Evolutionary conservation across 1,284 basidiomycete genomes (phyloP).

Genomic region (Leccinum laetum): DNA sequence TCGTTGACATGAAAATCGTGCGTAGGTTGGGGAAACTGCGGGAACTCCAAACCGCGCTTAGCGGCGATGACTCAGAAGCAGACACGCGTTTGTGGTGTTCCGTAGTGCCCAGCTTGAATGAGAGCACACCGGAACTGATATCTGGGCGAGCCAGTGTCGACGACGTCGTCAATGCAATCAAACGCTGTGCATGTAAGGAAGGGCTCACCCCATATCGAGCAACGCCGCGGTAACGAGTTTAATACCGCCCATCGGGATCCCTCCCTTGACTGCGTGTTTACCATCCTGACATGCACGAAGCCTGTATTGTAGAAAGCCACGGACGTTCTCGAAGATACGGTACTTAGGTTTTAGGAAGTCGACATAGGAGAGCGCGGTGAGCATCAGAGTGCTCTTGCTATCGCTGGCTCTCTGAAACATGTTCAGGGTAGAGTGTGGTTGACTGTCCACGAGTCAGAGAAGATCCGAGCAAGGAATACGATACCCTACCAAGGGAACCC

Average conservation of each 20-base stretch:
- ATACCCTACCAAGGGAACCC: constrained; percentile 70
- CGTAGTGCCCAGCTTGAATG: constrained; percentile 72
- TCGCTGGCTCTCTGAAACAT: constrained; percentile 55
- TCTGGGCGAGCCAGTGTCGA: constrained; percentile 33
- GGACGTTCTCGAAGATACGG: constrained; percentile 72
- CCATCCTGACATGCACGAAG: constrained; percentile 52
- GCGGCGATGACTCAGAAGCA: constrained; percentile 74
- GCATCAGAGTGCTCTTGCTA: constrained; percentile 52
- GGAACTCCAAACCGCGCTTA: constrained; percentile 48
- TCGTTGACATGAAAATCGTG: constrained; percentile 56
- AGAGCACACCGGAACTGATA: constrained; percentile 68
- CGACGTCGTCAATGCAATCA: not conserved
- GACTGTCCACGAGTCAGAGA: constrained; percentile 33
- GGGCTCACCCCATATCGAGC: constrained; percentile 58
- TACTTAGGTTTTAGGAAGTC: constrained; percentile 61
- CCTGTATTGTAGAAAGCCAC: constrained; percentile 60
- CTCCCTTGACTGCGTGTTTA: constrained; percentile 52
- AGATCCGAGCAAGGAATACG: not conserved
- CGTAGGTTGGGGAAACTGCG: constrained; percentile 66
- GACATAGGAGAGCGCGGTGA: constrained; percentile 62
- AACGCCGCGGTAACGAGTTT: constrained; percentile 62
- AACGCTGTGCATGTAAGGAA: not conserved
- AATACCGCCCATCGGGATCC: constrained; percentile 65
- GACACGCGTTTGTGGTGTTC: constrained; percentile 66
- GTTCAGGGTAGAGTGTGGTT: constrained; percentile 57